Base-by-base conservation (phyloP, 768 basidiomycete species). In the Termitomyces sp. region DNA sequence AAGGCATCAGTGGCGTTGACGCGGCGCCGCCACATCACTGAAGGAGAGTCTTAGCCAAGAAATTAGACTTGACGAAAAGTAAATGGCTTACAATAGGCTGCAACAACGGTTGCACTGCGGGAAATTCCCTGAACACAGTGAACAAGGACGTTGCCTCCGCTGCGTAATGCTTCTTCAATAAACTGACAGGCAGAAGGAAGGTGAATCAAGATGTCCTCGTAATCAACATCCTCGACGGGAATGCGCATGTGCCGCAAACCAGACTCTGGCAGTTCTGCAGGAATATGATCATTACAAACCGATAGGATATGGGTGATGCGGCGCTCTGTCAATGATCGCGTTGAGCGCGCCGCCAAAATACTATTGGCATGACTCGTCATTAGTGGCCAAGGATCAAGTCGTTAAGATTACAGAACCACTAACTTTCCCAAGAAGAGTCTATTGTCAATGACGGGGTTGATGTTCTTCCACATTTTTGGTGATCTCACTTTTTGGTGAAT, bases 251-350 rank as follows among this genome's bases (percentile, higher is more conserved):
- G 91, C 51, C 72, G 73, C 55, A 89, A 80, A 22, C 88, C 89
- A 62, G 88, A 90, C 68, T 85, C 83, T 24, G 88, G 86, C 32
- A 84, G 71, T 65, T 91, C 89, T 51, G 87, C 84, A 48, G 89
- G 88, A 54, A 90, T 89, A 6, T 79, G 78, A 58, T 93, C 91
- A 39, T 76, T 72, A 68, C 91, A 92, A 57, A 91, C 90, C 50
- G 90, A 92, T 18, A 93, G 71, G 55, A 92, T 85, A 73, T 93
- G 91, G 6, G 89, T 90, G 63, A 93, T 88, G 62, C 84, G 84
- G 66, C 86, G 85, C 72, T 91, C 89, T 54, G 84, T 80, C 73
- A 91, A 78, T 58, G 86, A 83, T 70, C 89, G 83, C 28, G 89
- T 82, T 39, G 90, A 89, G 65, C 81, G 81, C 35, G 90, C 90